Conservation (phyloP, 371 early-diverging fungal species). For the Mucor lusitanicus region DNA sequence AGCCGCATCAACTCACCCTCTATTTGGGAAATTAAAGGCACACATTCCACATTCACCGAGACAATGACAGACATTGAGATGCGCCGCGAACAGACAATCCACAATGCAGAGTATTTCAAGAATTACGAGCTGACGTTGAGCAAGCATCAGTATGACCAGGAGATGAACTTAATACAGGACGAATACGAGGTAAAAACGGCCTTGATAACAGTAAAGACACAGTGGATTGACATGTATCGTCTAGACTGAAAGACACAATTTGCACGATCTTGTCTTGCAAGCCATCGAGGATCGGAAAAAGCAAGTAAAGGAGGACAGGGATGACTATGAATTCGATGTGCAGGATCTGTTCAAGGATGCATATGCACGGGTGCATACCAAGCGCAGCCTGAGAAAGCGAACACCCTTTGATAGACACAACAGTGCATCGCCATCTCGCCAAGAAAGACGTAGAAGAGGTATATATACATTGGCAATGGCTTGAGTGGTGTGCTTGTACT, state of each 20-base stretch:
- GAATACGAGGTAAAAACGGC: slow-evolving; percentile 26
- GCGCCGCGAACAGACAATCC: slow-evolving; percentile 27
- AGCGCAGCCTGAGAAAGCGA: slow-evolving; percentile 18
- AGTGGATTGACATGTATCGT: background rate
- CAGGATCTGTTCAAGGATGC: slow-evolving; percentile 25
- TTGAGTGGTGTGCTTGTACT: too few relatives aligned
- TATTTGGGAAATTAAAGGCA: slow-evolving; percentile 13
- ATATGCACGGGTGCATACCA: slow-evolving; percentile 12
- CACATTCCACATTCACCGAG: slow-evolving; percentile 32
- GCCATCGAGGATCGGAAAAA: slow-evolving; percentile 25
- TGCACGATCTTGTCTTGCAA: slow-evolving; percentile 25
- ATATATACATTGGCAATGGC: too few relatives aligned
- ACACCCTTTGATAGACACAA: slow-evolving; percentile 4
- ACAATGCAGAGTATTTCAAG: slow-evolving; percentile 24
- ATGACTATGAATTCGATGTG: slow-evolving; percentile 8
- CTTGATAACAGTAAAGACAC: too few relatives aligned
- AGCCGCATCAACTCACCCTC: background rate
- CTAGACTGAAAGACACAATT: slow-evolving; percentile 22
- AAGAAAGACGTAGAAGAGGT: slow-evolving; percentile 26
- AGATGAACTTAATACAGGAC: slow-evolving; percentile 16
- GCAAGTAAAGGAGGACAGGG: slow-evolving; percentile 22
- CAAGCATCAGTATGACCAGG: slow-evolving; percentile 25
- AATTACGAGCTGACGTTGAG: slow-evolving; percentile 24
- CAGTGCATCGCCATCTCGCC: slow-evolving; percentile 24
- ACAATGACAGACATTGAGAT: slow-evolving; percentile 29